Conservation (phyloP, 2,329 filamentous ascomycete genomes). For the Neocucurbitaria cava region DNA sequence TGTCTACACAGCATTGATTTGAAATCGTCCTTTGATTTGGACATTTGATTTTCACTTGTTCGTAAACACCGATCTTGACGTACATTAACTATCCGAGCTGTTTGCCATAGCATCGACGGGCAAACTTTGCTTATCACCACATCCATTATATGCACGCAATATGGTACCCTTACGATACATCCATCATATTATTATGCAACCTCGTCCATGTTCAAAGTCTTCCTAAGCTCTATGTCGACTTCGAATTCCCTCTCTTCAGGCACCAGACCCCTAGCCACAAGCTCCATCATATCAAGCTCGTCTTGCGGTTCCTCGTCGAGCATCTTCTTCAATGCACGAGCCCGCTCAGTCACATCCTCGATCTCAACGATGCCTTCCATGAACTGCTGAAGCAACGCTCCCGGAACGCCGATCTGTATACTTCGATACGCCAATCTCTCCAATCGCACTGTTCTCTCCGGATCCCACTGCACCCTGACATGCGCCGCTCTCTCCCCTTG, state of each 20-base stretch:
- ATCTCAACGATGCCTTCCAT: slow-evolving; percentile 62
- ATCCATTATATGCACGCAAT: too few species aligned
- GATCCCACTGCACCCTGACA: slow-evolving; percentile 71
- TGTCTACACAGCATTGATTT: too few species aligned
- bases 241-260: slow-evolving; percentile 55
- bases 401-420: slow-evolving; percentile 68
- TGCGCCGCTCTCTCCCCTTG: slow-evolving; percentile 15
- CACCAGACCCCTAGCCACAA: slow-evolving; percentile 51
- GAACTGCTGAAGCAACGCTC: slow-evolving; percentile 55
- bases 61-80: too few species aligned
- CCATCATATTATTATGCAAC: neutral
- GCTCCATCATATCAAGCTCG: slow-evolving; percentile 35
- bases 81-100: too few species aligned
- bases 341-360: slow-evolving; percentile 65
- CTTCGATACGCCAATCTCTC: slow-evolving; percentile 59
- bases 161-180: neutral
- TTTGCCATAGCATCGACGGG: too few species aligned
- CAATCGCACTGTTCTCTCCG: slow-evolving; percentile 60
- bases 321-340: slow-evolving; percentile 56
- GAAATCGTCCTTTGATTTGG: too few species aligned
- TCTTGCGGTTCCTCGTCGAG: slow-evolving; percentile 53
- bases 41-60: too few species aligned
- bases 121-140: too few species aligned
- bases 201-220: slow-evolving; percentile 10
- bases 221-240: slow-evolving; percentile 49